These are phyloP conservation scores for Hibiscus tridactylites DNA, from an alignment of 345 rosid genomes.

Conservation along the genomic window DNA sequence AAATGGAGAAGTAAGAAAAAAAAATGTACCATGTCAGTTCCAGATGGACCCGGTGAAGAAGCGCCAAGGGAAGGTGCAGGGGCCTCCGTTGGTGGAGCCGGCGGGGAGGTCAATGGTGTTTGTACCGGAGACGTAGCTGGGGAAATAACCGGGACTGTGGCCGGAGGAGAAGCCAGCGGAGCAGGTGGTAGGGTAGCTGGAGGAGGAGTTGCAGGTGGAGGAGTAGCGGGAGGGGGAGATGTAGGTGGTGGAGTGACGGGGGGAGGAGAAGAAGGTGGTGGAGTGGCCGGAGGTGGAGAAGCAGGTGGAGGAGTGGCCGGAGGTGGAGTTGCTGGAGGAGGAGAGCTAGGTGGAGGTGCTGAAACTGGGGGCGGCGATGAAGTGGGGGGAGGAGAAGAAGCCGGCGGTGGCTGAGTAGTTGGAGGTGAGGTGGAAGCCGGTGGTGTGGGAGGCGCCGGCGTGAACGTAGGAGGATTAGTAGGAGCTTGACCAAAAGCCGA, in stretches of 20 bases:
- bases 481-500: constrained; percentile 4
- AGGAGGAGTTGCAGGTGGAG: constrained; percentile 21
- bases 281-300: constrained; percentile 6
- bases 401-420: too few relatives aligned
- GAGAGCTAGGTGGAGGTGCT: constrained; percentile 9
- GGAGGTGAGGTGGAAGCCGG: neutral
- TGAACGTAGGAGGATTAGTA: constrained; percentile 1
- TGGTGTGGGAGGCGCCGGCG: constrained; percentile 7
- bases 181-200: constrained; percentile 3
- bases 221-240: constrained; percentile 28
- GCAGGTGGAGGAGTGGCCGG: neutral
- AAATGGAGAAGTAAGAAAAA: neutral
- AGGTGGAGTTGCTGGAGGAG: constrained; percentile 9
- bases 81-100: neutral
- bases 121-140: neutral
- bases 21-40: constrained; percentile 28
- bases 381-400: constrained; percentile 1
- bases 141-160: neutral
- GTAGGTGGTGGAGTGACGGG: constrained; percentile 28
- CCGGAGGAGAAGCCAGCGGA: constrained; percentile 9
- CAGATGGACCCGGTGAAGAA: constrained; percentile 34
- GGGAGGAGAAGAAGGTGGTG: constrained; percentile 20
- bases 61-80: constrained; percentile 13
- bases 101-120: neutral
- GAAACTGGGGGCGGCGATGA: constrained; percentile 2